Evolutionary conservation across 202 grass and related monocot species (phyloP), one percentile per base, ranked within the genome.

Genomic region (Panicum virgatum): DNA sequence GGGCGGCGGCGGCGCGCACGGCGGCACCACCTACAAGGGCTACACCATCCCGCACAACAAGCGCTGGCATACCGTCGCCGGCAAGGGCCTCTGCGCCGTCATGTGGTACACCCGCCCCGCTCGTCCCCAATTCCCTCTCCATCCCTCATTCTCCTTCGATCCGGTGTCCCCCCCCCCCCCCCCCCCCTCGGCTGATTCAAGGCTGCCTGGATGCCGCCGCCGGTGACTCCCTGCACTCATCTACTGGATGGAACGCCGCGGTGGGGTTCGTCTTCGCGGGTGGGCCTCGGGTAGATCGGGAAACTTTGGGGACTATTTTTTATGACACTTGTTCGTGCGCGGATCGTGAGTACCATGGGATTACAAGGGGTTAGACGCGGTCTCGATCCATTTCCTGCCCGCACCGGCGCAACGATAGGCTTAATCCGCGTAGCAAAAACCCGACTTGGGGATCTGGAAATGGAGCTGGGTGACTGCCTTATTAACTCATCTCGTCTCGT

Each of bases 31-130:
- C 52, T 93, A 98, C 90, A 98, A 90, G 84, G 90, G 92, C 0
- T 90, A 91, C 86, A 91, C 92, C 47, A 94, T 98, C 69, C 92
- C 76, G 45, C 90, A 91, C 82, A 89, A 94, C 53, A 90, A 94
- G 84, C 90, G 95, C 45, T 98, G 95, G 95, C 95, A 98, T 82
- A 86, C 82, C 63, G 80, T 90, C 76, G 90, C 88, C 56, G 95
- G 95, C 59, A 98, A 98, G 88, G 95, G 95, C 47, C 83, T 98
- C 37, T 98, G 95, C 86, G 95, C 92, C 73, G 66, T 91, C 72
- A 98, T 98, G 95, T 98, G 95, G 95, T 98, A 92, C 40, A 9
- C 62, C 11, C 62, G 12, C 42, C 9, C 14, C 19, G 30, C 2
- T n/a, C 14, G 18, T 5, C 9, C 29, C 54, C 15, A 3, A 5